Evolutionary conservation across 2,329 filamentous ascomycete species (phyloP), one percentile per base, ranked within the genome.

Genomic region (Cordyceps fumosorosea): DNA sequence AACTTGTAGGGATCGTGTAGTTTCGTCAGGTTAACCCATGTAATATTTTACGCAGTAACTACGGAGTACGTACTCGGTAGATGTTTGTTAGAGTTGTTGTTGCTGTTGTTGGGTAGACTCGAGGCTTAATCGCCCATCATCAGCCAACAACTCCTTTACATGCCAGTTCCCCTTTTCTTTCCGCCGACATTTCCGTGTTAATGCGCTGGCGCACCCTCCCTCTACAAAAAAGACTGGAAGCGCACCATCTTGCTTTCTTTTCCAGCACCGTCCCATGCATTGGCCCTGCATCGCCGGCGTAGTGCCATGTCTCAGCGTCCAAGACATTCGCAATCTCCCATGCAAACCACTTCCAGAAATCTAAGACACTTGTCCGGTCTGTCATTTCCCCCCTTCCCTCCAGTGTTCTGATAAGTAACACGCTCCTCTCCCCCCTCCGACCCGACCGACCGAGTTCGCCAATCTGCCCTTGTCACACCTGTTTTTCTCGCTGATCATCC

Each of bases 261-360:
- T 29, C 29, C 29, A 29, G 29, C 29, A 29, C 29, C 29, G 6
- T 3, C 6, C 40, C 40, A 11, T 5, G 40, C 40, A 44, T 18
- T 42, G 2, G 37, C 40, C 40, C 12, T 18, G 40, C 12, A 22
- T 16, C n/a, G 20, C 44, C 5, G 44, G 24, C 4, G 22, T 56
- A 37, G 37, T 45, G 12, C 40, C 18, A 45, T 56, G 54, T 56
- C 54, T 56, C 54, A 56, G 37, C 29, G 18, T 37, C 29, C 44
- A 57, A 57, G 56, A 58, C 56, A 58, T 18, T 48, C 37, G 56
- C 22, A 58, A 58, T 58, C 29, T 58, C 56, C 45, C 40, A 44
- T n/a, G 16, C 14, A 44, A 44, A 18, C 40, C 40, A n/a, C 44
- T 22, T 12, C 10, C 3, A 18, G n/a, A 22, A 1, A 54, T 44